Evolutionary conservation across 768 basidiomycete genomes (phyloP).

Genomic region (Glaciozyma martinii): DNA sequence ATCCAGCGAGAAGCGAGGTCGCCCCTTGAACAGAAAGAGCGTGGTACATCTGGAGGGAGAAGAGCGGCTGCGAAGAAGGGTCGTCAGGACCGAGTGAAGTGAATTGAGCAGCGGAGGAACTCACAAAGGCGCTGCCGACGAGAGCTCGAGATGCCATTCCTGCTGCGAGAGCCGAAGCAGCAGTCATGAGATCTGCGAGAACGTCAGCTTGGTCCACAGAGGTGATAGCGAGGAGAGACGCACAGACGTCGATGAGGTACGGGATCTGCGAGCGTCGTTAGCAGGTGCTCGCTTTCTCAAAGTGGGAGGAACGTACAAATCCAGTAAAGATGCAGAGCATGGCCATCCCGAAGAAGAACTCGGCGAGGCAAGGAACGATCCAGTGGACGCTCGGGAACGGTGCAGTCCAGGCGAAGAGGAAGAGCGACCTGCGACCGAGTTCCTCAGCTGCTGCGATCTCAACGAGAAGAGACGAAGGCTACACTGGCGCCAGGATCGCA

Average conservation of each 20-base stretch:
- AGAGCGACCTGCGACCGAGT: conserved; percentile 7
- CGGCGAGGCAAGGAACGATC: conserved; percentile 24
- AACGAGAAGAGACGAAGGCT: neutral
- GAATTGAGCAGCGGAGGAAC: too few relatives aligned
- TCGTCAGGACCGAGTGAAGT: too few relatives aligned
- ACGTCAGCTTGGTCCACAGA: too few relatives aligned
- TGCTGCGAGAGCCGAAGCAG: conserved; percentile 30
- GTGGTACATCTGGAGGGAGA: conserved; percentile 27
- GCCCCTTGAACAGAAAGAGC: conserved; percentile 22
- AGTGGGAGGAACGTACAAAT: neutral
- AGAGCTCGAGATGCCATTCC: conserved; percentile 23
- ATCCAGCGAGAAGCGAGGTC: conserved; percentile 23
- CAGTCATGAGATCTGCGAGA: neutral
- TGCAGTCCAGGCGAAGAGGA: conserved; percentile 23
- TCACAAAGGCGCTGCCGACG: conserved; percentile 11
- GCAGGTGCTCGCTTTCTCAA: too few relatives aligned
- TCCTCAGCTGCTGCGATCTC: neutral
- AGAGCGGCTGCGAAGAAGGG: conserved; percentile 7
- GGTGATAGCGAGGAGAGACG: neutral
- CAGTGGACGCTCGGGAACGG: conserved; percentile 22
- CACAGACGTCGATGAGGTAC: conserved; percentile 7
- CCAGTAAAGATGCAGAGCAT: conserved; percentile 26
- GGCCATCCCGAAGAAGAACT: conserved; percentile 17
- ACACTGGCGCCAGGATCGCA: conserved; percentile 6
- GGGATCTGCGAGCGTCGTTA: conserved; percentile 5